These are phyloP conservation scores for Talaromyces sp. DNA, from an alignment of 2,329 filamentous ascomycete genomes.

Conservation along the genomic window DNA sequence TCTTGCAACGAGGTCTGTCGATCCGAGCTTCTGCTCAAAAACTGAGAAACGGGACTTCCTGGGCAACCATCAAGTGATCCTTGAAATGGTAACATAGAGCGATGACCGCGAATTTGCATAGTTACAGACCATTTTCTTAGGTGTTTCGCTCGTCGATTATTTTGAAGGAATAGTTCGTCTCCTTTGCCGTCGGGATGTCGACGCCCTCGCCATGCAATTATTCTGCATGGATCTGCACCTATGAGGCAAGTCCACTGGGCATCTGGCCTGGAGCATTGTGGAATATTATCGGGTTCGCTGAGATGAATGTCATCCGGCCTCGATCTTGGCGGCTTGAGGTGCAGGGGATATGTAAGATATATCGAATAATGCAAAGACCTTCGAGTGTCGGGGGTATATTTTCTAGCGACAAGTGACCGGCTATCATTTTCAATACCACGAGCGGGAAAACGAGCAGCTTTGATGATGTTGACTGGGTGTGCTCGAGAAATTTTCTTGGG, in stretches of 20 bases:
- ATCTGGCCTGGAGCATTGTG: neutral
- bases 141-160: neutral
- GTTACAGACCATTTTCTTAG: slow-evolving; percentile 29
- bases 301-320: neutral
- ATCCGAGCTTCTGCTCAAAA: slow-evolving; percentile 15
- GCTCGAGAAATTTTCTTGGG: neutral
- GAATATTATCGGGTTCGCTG: neutral
- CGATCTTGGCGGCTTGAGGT: neutral
- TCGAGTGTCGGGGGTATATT: neutral
- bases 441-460: neutral
- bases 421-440: neutral
- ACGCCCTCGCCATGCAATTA: neutral
- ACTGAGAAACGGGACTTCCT: slow-evolving; percentile 28
- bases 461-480: neutral
- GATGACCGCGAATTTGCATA: slow-evolving; percentile 28
- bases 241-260: neutral
- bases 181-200: neutral
- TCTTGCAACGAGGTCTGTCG: neutral
- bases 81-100: slow-evolving; percentile 11
- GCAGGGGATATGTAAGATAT: neutral
- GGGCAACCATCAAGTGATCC: slow-evolving; percentile 24
- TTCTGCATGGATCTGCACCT: neutral
- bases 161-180: neutral
- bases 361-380: neutral
- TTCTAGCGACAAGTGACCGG: neutral